Evolutionary conservation across 2,329 filamentous ascomycete genomes (phyloP).

Genomic region (Drechslerella coelobrocha): DNA sequence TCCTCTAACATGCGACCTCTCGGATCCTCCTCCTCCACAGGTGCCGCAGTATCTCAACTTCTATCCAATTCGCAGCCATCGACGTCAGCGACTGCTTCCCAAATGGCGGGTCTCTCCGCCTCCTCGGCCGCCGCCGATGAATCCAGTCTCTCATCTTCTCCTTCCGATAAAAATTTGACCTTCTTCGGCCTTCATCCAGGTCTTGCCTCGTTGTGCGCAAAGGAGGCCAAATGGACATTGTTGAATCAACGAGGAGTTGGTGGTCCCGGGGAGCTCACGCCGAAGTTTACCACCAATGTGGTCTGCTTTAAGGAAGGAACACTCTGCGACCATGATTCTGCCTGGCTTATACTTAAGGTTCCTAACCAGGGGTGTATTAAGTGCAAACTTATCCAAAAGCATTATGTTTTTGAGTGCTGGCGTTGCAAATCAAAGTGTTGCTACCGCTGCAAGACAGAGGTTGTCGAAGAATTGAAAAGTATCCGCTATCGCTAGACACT

Average conservation of each 20-base stretch:
- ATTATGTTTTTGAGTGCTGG: conserved; percentile 9
- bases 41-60: too few relatives aligned
- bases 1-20: too few relatives aligned
- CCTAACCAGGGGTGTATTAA: conserved; percentile 9
- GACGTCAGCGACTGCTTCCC: too few relatives aligned
- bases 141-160: too few relatives aligned
- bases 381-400: conserved; percentile 7
- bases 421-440: conserved; percentile 22
- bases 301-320: conserved; percentile 10
- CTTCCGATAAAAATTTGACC: too few relatives aligned
- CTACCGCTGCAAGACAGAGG: not conserved
- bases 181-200: not conserved
- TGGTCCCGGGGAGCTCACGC: conserved; percentile 8
- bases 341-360: not conserved
- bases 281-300: conserved; percentile 25
- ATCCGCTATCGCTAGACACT: not conserved
- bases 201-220: not conserved
- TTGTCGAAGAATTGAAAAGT: not conserved
- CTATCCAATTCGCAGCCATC: too few relatives aligned
- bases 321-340: conserved; percentile 6
- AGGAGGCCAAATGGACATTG: conserved; percentile 1
- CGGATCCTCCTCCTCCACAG: too few relatives aligned
- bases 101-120: too few relatives aligned
- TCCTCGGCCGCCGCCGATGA: too few relatives aligned
- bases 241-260: conserved; percentile 13